Percentiles rank a stretch among this genome's conserved stretches.
These are phyloP conservation scores for Omphalotus olearius DNA, from an alignment of 1,284 basidiomycete species.

Conservation along the genomic window DNA sequence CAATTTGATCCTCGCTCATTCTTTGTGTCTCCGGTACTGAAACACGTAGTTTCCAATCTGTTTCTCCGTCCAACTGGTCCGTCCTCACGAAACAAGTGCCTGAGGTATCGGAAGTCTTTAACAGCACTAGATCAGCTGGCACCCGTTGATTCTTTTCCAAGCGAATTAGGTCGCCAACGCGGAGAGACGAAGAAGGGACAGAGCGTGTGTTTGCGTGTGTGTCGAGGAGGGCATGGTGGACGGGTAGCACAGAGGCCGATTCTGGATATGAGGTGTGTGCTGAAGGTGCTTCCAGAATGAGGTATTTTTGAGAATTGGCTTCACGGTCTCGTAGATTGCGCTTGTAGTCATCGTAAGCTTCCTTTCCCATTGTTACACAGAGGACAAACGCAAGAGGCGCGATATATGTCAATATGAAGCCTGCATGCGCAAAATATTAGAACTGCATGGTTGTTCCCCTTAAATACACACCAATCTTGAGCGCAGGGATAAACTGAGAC, in stretches of 20 bases:
- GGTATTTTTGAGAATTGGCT: slow-evolving; percentile 92
- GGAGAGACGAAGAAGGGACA: slow-evolving; percentile 84
- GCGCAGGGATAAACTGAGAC: slow-evolving; percentile 92
- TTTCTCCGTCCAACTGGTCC: slow-evolving; percentile 98
- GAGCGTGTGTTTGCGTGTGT: slow-evolving; percentile 58
- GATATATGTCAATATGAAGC: slow-evolving; percentile 95
- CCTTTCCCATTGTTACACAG: slow-evolving; percentile 95
- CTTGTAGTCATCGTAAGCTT: slow-evolving; percentile 97
- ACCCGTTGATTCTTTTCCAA: slow-evolving; percentile 98
- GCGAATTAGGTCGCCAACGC: slow-evolving; percentile 88
- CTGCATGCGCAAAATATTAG: slow-evolving; percentile 33
- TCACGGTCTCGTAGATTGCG: slow-evolving; percentile 89
- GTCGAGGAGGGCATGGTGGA: slow-evolving; percentile 30
- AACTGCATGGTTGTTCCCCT: not conserved
- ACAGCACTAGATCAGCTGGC: slow-evolving; percentile 89
- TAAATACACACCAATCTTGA: slow-evolving; percentile 82
- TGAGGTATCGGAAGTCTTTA: slow-evolving; percentile 81
- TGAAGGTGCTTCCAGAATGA: slow-evolving; percentile 62
- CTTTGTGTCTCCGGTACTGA: slow-evolving; percentile 85
- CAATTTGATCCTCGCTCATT: slow-evolving; percentile 64
- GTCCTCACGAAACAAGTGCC: slow-evolving; percentile 98
- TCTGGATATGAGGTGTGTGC: slow-evolving; percentile 15
- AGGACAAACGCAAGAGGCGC: slow-evolving; percentile 96
- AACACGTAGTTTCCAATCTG: slow-evolving; percentile 96
- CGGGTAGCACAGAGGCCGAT: not conserved